Base-by-base conservation (phyloP, 2,329 filamentous ascomycete species). In the Cytospora paraplurivora region DNA sequence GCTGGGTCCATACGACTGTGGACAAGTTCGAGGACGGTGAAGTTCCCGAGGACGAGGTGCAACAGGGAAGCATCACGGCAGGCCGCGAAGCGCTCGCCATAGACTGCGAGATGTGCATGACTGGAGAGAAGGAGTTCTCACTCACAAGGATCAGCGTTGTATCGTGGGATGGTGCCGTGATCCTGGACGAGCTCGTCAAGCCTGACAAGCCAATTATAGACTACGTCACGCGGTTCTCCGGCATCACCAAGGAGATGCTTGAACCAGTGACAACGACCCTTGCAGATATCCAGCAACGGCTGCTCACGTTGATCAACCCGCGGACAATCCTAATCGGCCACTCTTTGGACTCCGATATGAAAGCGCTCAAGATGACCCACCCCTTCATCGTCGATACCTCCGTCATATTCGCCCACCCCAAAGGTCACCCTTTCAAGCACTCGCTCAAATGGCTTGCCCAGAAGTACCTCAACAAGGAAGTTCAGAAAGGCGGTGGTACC, bases 41-140 rank as follows among this genome's bases (percentile, higher is more conserved):
- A 56, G 82, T 89, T 7, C 86, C 89, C 2, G 89, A 93, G 57
- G 75, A 77, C 6, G 85, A 93, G 60, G 87, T 96, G 64, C 82
- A 96, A 75, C 79, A 88, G 69, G 94, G 93, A 62, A 94, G 92
- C 74, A 79, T 97, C 63, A 96, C 92, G 0, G 91, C 87, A 35
- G 95, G 93, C 41, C 86, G 92, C 67, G 84, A 89, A 44, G 79
- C 97, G 12, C 79, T 96, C 56, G 89, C 92, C 1, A 81, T 99
- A 61, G 95, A 99, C 74, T 99, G 95, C 76, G 95, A 99, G 76
- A 99, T 99, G 95, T 97, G 93, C 74, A 88, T 92, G 77, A 96
- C 93, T 2, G 90, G 88, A 65, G 87, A 89, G 66, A 87, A 87
- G 55, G 85, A 91, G 68, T 92, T 90, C 67, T 92, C 93, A 41